Evolutionary conservation across 768 basidiomycete species (phyloP), one percentile per base, ranked within the genome.

Genomic region (Kwoniella sp.): DNA sequence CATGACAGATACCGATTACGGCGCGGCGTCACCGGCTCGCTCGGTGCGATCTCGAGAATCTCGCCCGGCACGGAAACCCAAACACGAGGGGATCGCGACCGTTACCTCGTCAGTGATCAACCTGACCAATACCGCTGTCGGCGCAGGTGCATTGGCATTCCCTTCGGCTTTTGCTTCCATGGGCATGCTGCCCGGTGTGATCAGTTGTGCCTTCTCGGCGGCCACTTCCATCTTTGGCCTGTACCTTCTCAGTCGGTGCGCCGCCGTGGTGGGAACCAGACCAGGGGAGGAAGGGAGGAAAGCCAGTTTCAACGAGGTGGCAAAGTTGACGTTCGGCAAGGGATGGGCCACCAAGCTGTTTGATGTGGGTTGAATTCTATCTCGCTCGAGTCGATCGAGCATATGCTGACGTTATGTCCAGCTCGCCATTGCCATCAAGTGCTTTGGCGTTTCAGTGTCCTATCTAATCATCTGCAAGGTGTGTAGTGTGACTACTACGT

Each of bases 361-460:
- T 65, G 93, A 96, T 72, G 84, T 70, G 46, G 61, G 65, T 46
- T 26, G 15, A 10, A 6, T 10, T n/a, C 11, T 20, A 22, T 19
- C 3, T 15, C 22, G 17, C 19, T 7, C 12, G 15, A 3, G 25
- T 15, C 14, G 2, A 20, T 32, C 8, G n/a, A 41, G 28, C 10
- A 17, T 3, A 29, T 9, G 42, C 59, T 56, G 19, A 48, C 25
- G 6, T 36, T 36, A 19, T 6, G 34, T 38, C n/a, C 47, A 70
- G 69, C 42, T 84, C 3, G 93, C 92, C 11, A 90, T 98, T 62
- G 90, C 90, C 9, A 85, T 84, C 71, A 98, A 98, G 71, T 98
- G 93, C 73, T 95, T 95, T 69, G 93, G 93, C 17, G 93, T 98
- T 3, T 89, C 88, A 28, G 84, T 92, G 63, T 90, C 89, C 82